These are phyloP conservation scores for Cryptococcus hybrid DNA, from an alignment of 1,284 basidiomycete genomes.

Conservation along the genomic window DNA sequence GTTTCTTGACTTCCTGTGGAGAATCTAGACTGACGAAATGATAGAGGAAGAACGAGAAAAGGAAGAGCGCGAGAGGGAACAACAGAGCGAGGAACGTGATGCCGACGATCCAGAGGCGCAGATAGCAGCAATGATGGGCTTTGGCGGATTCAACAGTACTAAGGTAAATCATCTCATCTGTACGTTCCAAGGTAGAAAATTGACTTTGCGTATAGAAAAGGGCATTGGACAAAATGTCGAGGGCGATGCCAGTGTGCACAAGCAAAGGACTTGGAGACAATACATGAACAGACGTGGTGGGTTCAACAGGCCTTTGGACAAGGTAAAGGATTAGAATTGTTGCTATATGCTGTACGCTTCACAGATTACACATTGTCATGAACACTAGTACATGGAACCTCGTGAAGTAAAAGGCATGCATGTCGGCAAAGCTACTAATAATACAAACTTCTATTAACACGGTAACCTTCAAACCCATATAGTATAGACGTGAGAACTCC, in stretches of 20 bases:
- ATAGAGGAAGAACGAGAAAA: too few species aligned
- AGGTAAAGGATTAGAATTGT: constrained; percentile 59
- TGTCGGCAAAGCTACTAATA: neutral
- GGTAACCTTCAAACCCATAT: too few species aligned
- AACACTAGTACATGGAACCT: too few species aligned
- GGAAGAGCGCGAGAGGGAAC: constrained; percentile 27
- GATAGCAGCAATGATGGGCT: constrained; percentile 90
- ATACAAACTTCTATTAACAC: too few species aligned
- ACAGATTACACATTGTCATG: too few species aligned
- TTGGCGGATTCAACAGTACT: constrained; percentile 82
- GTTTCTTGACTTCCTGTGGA: too few species aligned
- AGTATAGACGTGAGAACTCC: too few species aligned
- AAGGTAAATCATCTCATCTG: constrained; percentile 67
- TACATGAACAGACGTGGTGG: constrained; percentile 71
- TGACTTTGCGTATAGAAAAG: constrained; percentile 58
- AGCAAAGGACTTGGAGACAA: constrained; percentile 90
- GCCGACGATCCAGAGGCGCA: constrained; percentile 63
- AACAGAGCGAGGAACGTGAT: constrained; percentile 59
- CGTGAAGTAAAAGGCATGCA: too few species aligned
- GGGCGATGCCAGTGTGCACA: constrained; percentile 73
- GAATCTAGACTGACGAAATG: too few species aligned
- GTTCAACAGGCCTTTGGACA: constrained; percentile 83
- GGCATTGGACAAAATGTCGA: constrained; percentile 57
- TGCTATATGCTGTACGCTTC: too few species aligned
- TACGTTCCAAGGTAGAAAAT: neutral